Conservation (phyloP, 768 basidiomycete species). For the Strobilomyces confusus region DNA sequence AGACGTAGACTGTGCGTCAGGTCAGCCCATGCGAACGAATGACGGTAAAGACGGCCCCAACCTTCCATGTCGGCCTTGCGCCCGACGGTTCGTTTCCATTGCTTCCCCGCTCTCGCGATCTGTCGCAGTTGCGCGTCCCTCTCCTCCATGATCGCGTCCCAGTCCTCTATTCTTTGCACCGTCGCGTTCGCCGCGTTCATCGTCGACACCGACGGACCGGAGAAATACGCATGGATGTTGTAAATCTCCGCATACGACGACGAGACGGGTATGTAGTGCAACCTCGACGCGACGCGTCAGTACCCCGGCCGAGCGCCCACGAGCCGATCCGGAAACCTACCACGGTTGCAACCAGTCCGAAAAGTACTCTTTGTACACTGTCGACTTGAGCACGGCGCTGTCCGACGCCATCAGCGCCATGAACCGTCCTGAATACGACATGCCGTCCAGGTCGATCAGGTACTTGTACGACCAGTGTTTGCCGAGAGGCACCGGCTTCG, state of each 20-base stretch:
- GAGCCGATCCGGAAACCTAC: slow-evolving; percentile 41
- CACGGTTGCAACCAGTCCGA: slow-evolving; percentile 92
- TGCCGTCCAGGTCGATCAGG: slow-evolving; percentile 88
- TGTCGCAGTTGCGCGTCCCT: slow-evolving; percentile 71
- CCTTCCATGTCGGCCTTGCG: slow-evolving; percentile 91
- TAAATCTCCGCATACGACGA: slow-evolving; percentile 87
- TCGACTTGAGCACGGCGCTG: slow-evolving; percentile 85
- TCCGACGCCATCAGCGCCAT: slow-evolving; percentile 82
- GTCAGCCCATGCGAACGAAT: background rate
- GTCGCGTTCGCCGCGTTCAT: slow-evolving; percentile 54
- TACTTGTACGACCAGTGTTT: slow-evolving; percentile 93
- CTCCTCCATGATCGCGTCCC: slow-evolving; percentile 40
- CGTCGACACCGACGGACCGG: slow-evolving; percentile 67
- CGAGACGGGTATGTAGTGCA: slow-evolving; percentile 92
- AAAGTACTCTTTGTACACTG: slow-evolving; percentile 89
- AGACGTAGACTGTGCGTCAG: slow-evolving; percentile 64
- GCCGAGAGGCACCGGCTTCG: slow-evolving; percentile 73
- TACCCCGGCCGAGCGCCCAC: background rate
- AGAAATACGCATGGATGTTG: slow-evolving; percentile 91
- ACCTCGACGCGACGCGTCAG: slow-evolving; percentile 42
- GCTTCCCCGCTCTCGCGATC: slow-evolving; percentile 88
- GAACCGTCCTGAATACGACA: slow-evolving; percentile 91
- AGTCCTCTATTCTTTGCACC: slow-evolving; percentile 22
- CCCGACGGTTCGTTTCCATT: slow-evolving; percentile 85
- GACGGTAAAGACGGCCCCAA: slow-evolving; percentile 31